phyloP scores from a whole-genome alignment of 768 basidiomycete genomes.

The Russula sp. region DNA sequence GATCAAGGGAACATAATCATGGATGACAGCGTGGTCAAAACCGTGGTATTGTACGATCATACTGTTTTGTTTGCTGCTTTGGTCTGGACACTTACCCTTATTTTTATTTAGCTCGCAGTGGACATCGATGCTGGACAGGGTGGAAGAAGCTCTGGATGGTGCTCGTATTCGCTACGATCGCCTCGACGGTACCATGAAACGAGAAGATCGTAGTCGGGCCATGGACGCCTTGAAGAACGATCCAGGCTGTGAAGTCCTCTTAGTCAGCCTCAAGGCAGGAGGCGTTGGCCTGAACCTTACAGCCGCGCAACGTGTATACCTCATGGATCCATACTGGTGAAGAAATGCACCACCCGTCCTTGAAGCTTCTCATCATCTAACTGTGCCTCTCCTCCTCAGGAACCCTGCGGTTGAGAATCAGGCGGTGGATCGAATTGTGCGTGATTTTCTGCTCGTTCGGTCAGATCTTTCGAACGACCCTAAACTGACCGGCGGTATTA shows the following conservation, averaged over 20 bases:
- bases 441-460: conserved; percentile 35
- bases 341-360: conserved; percentile 22
- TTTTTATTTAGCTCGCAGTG: conserved; percentile 72
- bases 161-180: conserved; percentile 86
- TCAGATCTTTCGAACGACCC: background rate
- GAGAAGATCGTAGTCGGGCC: conserved; percentile 86
- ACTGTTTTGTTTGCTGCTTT: conserved; percentile 18
- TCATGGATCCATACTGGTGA: conserved; percentile 97
- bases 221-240: conserved; percentile 93
- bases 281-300: conserved; percentile 97
- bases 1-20: conserved; percentile 62
- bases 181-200: conserved; percentile 96
- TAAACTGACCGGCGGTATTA: conserved; percentile 11
- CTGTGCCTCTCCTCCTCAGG: conserved; percentile 44
- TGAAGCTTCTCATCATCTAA: background rate
- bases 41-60: conserved; percentile 85
- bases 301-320: conserved; percentile 87
- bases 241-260: conserved; percentile 85
- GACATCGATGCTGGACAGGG: conserved; percentile 91
- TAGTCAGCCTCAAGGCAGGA: conserved; percentile 95
- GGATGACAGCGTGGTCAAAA: conserved; percentile 76
- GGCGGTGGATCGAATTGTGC: conserved; percentile 93
- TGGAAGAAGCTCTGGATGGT: conserved; percentile 85
- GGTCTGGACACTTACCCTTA: conserved; percentile 6
- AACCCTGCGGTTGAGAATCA: conserved; percentile 98